phyloP scores from a whole-genome alignment of 768 basidiomycete genomes.

The Lentinula detonsa region DNA sequence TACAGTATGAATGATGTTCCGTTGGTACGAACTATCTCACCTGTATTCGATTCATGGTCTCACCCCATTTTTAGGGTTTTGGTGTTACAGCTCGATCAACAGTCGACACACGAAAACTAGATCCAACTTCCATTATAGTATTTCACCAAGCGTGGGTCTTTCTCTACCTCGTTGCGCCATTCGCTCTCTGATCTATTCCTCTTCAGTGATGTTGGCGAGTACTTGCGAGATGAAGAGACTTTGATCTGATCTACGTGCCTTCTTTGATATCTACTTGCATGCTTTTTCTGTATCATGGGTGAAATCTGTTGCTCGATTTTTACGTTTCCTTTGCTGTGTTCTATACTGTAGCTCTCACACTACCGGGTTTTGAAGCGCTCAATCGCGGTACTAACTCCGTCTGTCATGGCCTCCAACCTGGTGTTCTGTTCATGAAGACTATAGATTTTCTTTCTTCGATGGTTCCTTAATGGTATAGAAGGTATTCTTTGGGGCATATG shows the following conservation, averaged over 20 bases:
- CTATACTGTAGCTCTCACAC: slow-evolving; percentile 12
- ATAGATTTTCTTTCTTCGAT: background rate
- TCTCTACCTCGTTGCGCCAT: background rate
- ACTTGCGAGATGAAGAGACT: slow-evolving; percentile 89
- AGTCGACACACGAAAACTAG: slow-evolving; percentile 92
- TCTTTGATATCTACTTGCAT: slow-evolving; percentile 41
- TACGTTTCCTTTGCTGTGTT: background rate
- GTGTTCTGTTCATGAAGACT: background rate
- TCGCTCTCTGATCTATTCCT: slow-evolving; percentile 6
- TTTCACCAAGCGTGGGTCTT: slow-evolving; percentile 90
- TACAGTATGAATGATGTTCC: slow-evolving; percentile 96
- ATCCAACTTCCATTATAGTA: slow-evolving; percentile 95
- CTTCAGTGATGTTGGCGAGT: slow-evolving; percentile 92
- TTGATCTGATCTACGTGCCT: background rate
- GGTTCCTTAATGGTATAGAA: background rate
- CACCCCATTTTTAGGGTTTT: slow-evolving; percentile 64
- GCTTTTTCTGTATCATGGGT: background rate
- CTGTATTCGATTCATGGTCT: background rate
- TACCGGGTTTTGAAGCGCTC: slow-evolving; percentile 40
- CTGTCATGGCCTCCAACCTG: background rate
- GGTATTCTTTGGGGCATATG: background rate
- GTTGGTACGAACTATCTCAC: slow-evolving; percentile 46
- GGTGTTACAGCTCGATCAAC: slow-evolving; percentile 97
- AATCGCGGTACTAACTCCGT: slow-evolving; percentile 21
- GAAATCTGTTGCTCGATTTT: background rate